Base-by-base conservation (phyloP, 2,329 filamentous ascomycete species). In the Aspergillus versicolor region DNA sequence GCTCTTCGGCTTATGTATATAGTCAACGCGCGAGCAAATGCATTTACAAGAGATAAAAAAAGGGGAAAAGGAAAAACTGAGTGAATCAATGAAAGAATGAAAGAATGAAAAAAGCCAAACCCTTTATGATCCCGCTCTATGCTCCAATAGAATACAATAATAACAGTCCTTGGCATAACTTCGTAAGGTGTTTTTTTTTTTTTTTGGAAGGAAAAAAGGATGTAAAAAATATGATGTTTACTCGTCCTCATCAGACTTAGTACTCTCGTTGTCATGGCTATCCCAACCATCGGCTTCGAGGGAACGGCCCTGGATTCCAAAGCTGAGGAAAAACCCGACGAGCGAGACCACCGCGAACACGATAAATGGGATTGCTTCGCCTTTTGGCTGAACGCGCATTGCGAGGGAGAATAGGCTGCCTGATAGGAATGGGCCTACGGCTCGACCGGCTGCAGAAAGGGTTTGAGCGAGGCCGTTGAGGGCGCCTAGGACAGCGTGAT, bases 391-490 rank as follows among this genome's bases (percentile, higher is more conserved):
- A 5, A 96, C 81, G 48, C 84, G 82, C 0, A 86, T 88, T 0
- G 91, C 88, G 1, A 93, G 78, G 0, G 91, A 91, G 73, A 96
- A 99, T 0, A 99, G 79, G 0, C 87, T 87, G 0, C 94, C 94
- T 0, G 92, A 94, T 0, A 96, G 79, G 63, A 97, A 92, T 0
- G 94, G 94, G 0, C 94, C 94, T 0, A 91, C 84, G 43, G 92
- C 92, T 58, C 94, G 87, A 8, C 94, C 94, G 0, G 90, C 91
- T 0, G 94, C 94, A 0, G 91, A 96, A 0, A 99, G 84, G 0
- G 92, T 96, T 74, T 99, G 94, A 0, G 94, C 94, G 32, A 97
- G 83, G 9, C 94, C 94, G 68, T 99, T 97, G 24, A 99, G 81
- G 0, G 91, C 92, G 3, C 94, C 94, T 0, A 99, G 83, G 0